phyloP scores from a whole-genome alignment of 306 rosid species.

The Trifolium pratense region DNA sequence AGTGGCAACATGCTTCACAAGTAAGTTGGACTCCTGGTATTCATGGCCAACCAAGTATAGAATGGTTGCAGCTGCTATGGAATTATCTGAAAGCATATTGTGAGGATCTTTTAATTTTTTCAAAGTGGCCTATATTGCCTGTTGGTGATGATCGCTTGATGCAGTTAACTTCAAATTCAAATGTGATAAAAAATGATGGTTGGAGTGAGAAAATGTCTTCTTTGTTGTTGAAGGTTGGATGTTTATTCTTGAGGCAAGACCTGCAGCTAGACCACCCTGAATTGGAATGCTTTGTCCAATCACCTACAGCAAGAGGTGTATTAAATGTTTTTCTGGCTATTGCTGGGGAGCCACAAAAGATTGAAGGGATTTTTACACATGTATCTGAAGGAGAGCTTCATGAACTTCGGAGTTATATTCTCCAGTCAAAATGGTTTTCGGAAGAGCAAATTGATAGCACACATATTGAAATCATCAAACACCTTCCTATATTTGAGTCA shows the following conservation, averaged over 20 bases:
- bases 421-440: slow-evolving; percentile 92
- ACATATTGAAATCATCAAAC: slow-evolving; percentile 70
- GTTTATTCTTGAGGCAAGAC: slow-evolving; percentile 75
- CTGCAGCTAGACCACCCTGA: slow-evolving; percentile 83
- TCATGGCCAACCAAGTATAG: slow-evolving; percentile 90
- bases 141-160: slow-evolving; percentile 69
- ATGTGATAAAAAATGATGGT: slow-evolving; percentile 85
- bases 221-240: slow-evolving; percentile 83
- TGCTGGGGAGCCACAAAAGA: slow-evolving; percentile 73
- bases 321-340: slow-evolving; percentile 76
- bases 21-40: slow-evolving; percentile 85
- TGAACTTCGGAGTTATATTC: slow-evolving; percentile 91
- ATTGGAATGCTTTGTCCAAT: slow-evolving; percentile 76
- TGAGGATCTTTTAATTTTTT: slow-evolving; percentile 79
- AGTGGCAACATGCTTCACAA: slow-evolving; percentile 84
- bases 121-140: slow-evolving; percentile 94
- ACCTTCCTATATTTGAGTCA: slow-evolving; percentile 89
- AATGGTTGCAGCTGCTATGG: slow-evolving; percentile 94
- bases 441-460: slow-evolving; percentile 71
- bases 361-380: slow-evolving; percentile 68
- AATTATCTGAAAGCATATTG: slow-evolving; percentile 77
- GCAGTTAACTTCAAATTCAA: slow-evolving; percentile 74
- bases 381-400: slow-evolving; percentile 92
- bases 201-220: slow-evolving; percentile 98
- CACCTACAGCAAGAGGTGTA: slow-evolving; percentile 77